Percentiles rank a stretch among this genome's conserved stretches.
Evolutionary conservation across 345 rosid genomes (phyloP).

Genomic region (Aegle marmelos): DNA sequence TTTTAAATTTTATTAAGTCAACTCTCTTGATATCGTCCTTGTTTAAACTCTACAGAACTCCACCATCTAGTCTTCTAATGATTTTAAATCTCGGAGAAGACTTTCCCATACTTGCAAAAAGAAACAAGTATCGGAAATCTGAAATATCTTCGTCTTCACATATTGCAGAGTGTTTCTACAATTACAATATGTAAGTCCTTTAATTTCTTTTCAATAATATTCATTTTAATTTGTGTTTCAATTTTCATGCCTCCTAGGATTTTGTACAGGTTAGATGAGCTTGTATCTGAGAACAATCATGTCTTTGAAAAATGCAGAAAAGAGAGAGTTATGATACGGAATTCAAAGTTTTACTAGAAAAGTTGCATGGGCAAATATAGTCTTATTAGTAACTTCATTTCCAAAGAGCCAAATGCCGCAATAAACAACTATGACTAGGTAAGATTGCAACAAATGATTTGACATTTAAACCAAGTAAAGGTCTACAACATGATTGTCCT

Average conservation of each 20-base stretch:
- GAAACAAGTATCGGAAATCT: too few species aligned
- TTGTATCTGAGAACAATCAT: not conserved
- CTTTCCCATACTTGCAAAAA: too few species aligned
- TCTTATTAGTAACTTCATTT: constrained; percentile 11
- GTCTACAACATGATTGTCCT: constrained; percentile 3
- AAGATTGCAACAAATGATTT: too few species aligned
- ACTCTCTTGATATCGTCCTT: too few species aligned
- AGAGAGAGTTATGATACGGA: not conserved
- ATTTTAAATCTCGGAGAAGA: too few species aligned
- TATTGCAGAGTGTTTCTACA: too few species aligned
- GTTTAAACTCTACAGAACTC: too few species aligned
- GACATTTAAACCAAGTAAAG: not conserved
- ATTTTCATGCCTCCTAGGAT: not conserved
- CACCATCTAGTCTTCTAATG: too few species aligned
- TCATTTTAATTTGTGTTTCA: not conserved
- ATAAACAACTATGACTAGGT: not conserved
- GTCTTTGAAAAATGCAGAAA: not conserved
- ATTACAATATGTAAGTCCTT: too few species aligned
- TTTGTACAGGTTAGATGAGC: not conserved
- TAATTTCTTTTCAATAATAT: too few species aligned
- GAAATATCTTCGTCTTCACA: too few species aligned
- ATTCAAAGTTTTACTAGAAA: constrained; percentile 12
- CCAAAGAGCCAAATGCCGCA: constrained; percentile 8
- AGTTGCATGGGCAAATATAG: constrained; percentile 12
- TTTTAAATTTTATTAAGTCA: too few species aligned